These are phyloP conservation scores for Coemansia sp. DNA, from an alignment of 192 early-diverging fungal species.

Conservation along the genomic window DNA sequence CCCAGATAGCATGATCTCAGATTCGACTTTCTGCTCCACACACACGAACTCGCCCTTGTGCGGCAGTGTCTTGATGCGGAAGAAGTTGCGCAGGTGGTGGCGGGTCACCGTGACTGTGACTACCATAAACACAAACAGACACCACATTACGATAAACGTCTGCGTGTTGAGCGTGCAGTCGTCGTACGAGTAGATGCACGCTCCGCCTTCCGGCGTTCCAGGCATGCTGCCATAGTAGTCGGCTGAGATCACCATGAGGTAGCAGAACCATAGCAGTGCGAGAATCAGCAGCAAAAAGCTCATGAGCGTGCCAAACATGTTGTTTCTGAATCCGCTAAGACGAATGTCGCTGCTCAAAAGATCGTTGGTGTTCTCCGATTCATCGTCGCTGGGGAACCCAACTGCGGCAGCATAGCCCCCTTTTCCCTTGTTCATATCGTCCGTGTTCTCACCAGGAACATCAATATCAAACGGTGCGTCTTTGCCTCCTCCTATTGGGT, in stretches of 20 bases:
- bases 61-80: conserved; percentile 54
- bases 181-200: conserved; percentile 36
- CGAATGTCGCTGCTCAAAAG: conserved; percentile 31
- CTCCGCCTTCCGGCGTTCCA: conserved; percentile 6
- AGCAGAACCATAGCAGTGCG: conserved; percentile 38
- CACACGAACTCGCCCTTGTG: conserved; percentile 47
- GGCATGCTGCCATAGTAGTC: conserved; percentile 52
- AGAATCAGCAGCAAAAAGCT: conserved; percentile 40
- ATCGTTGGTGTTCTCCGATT: conserved; percentile 13
- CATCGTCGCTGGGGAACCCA: conserved; percentile 12
- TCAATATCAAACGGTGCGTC: neutral
- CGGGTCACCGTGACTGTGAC: conserved; percentile 35
- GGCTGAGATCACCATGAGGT: conserved; percentile 41
- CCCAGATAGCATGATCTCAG: conserved; percentile 43
- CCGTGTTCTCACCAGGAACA: neutral
- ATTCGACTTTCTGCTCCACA: conserved; percentile 41
- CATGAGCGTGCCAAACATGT: conserved; percentile 47
- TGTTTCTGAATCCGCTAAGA: conserved; percentile 50
- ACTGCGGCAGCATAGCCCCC: neutral
- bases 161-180: conserved; percentile 36
- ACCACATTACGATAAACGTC: conserved; percentile 59
- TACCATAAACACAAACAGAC: conserved; percentile 53
- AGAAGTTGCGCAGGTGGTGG: conserved; percentile 52
- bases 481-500: neutral
- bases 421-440: neutral